A percentile compares a stretch with the other conserved stretches of the same genome.
These are phyloP conservation scores for Datura wrightii DNA, from an alignment of 257 asterid species.

Conservation along the genomic window DNA sequence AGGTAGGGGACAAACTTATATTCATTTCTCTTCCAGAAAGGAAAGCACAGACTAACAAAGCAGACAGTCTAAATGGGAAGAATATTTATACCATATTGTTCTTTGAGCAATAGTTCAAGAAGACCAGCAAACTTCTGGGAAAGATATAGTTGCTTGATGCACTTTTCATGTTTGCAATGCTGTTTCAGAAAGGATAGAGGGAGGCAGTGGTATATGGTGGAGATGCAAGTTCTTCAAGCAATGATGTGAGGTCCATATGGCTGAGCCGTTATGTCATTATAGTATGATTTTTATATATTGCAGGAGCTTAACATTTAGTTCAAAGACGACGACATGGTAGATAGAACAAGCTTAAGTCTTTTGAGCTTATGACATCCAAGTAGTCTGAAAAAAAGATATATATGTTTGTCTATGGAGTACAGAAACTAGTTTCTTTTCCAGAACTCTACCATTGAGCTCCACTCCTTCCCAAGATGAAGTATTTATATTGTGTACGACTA, in stretches of 20 bases:
- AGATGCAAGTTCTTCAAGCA: neutral
- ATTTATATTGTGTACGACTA: neutral
- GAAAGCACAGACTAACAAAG: neutral
- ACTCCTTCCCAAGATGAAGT: no score
- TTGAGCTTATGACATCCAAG: neutral
- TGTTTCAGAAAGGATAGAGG: neutral
- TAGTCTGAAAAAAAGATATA: neutral
- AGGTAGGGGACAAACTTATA: neutral
- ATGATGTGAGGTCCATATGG: neutral
- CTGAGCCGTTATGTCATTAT: neutral
- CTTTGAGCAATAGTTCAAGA: neutral
- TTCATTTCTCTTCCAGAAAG: conserved; percentile 4
- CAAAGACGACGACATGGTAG: neutral
- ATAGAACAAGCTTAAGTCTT: neutral
- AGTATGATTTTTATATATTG: conserved; percentile 18
- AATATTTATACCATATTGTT: neutral
- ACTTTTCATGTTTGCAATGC: neutral
- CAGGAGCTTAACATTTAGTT: neutral
- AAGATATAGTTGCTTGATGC: neutral
- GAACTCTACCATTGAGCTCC: neutral
- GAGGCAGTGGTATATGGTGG: neutral
- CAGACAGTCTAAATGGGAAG: neutral
- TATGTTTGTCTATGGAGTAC: neutral
- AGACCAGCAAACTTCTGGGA: conserved; percentile 7
- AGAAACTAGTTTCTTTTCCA: neutral